Percentiles rank a stretch among this genome's conserved stretches.
These are phyloP conservation scores for Psilocybe mexicana DNA, from an alignment of 1,284 basidiomycete species.

Conservation along the genomic window DNA sequence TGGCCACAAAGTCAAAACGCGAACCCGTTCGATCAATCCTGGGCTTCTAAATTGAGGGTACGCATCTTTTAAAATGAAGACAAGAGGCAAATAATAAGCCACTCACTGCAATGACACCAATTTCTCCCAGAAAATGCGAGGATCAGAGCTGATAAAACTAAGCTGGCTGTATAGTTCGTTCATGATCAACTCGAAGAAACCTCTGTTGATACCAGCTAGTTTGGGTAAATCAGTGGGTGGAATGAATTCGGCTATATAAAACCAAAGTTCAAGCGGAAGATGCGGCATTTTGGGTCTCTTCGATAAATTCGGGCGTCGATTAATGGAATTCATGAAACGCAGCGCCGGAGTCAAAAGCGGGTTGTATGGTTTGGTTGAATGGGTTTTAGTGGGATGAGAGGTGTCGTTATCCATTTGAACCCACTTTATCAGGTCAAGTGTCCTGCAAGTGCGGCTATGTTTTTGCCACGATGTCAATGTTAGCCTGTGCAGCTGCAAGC, in stretches of 20 bases:
- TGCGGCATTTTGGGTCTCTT: not conserved
- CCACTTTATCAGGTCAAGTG: not conserved
- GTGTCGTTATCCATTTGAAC: not conserved
- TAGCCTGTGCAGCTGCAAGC: no score
- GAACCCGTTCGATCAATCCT: constrained; percentile 20
- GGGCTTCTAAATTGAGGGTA: constrained; percentile 5
- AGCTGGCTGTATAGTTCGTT: constrained; percentile 24
- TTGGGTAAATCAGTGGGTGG: constrained; percentile 15
- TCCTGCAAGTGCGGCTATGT: not conserved
- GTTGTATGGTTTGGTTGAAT: not conserved
- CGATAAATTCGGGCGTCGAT: not conserved
- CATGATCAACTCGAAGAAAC: constrained; percentile 26
- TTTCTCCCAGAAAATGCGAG: constrained; percentile 18
- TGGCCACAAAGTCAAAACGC: constrained; percentile 27
- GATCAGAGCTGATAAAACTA: constrained; percentile 19
- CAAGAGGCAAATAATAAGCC: not conserved
- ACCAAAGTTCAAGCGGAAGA: constrained; percentile 26
- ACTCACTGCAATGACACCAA: constrained; percentile 21
- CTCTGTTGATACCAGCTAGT: constrained; percentile 19
- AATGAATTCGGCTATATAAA: constrained; percentile 21
- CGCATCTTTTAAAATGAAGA: not conserved
- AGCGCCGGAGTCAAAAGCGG: not conserved
- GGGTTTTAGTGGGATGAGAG: not conserved
- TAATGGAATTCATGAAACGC: not conserved
- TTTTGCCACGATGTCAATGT: no score